A percentile compares a stretch with the other conserved stretches of the same genome.
Evolutionary conservation across 2,329 filamentous ascomycete genomes (phyloP).

Genomic region (Aspergillus sp.): DNA sequence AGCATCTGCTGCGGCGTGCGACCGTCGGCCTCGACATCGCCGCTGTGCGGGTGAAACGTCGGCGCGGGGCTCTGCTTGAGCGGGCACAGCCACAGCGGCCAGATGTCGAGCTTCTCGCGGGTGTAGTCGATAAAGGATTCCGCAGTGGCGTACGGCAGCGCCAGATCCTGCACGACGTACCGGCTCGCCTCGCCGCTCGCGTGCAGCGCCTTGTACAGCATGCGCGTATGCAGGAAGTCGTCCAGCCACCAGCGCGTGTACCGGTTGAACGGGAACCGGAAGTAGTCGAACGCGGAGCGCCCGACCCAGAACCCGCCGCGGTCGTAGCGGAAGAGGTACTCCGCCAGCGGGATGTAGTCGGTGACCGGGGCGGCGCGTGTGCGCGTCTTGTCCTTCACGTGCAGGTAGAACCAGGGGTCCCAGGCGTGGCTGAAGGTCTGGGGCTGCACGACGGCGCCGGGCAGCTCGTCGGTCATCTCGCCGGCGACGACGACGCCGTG

Average conservation of each 20-base stretch:
- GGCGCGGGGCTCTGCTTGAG: conserved; percentile 39
- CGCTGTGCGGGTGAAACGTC: conserved; percentile 15
- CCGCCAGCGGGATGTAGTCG: conserved; percentile 32
- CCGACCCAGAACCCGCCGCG: conserved; percentile 66
- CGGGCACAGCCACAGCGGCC: conserved; percentile 61
- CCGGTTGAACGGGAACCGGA: conserved; percentile 59
- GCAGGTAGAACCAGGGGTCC: conserved; percentile 75
- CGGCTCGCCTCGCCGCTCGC: conserved; percentile 54
- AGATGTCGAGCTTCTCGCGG: conserved; percentile 45
- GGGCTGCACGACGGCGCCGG: background rate
- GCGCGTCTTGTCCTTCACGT: conserved; percentile 42
- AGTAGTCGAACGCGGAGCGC: conserved; percentile 60
- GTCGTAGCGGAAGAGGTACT: conserved; percentile 52
- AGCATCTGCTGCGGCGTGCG: conserved; percentile 34
- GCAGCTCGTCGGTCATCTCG: conserved; percentile 50
- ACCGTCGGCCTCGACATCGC: conserved; percentile 25
- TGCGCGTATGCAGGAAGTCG: conserved; percentile 60
- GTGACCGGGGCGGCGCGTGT: conserved; percentile 6
- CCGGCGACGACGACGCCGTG: conserved; percentile 63
- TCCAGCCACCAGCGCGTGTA: conserved; percentile 60
- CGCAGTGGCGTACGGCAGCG: conserved; percentile 54
- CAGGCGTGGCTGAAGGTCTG: conserved; percentile 55
- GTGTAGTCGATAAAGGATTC: conserved; percentile 51
- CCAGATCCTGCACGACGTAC: conserved; percentile 64
- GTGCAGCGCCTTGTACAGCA: conserved; percentile 64